Evolutionary conservation across 352 stramenopile genomes (phyloP).

Genomic region (Phytophthora sansomeana): DNA sequence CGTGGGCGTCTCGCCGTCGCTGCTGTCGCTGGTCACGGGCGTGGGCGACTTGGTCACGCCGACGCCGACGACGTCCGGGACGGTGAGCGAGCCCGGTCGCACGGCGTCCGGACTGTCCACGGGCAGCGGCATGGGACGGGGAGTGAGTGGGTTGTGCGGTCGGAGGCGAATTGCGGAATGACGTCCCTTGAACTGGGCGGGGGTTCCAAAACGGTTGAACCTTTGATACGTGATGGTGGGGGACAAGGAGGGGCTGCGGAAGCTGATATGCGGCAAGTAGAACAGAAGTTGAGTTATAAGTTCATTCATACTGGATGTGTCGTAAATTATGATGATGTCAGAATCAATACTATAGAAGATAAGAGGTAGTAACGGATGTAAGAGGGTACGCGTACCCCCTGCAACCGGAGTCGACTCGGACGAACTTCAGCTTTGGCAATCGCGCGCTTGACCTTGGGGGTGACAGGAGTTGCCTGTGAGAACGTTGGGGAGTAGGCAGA

Average conservation of each 20-base stretch:
- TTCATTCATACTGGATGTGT: not conserved
- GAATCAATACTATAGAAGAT: not conserved
- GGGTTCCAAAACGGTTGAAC: conserved; percentile 31
- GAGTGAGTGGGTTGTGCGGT: conserved; percentile 1
- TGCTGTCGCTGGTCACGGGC: conserved; percentile 35
- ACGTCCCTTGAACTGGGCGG: conserved; percentile 11
- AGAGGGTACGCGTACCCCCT: conserved; percentile 1
- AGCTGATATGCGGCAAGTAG: not conserved
- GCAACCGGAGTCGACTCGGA: not conserved
- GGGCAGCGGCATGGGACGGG: conserved; percentile 35
- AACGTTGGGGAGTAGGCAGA: not conserved
- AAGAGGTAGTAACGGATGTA: conserved; percentile 3
- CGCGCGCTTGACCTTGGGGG: too few relatives aligned
- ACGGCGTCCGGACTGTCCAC: conserved; percentile 30
- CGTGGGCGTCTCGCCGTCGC: conserved; percentile 25
- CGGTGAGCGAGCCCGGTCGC: conserved; percentile 30
- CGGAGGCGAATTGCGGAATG: conserved; percentile 28
- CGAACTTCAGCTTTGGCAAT: too few relatives aligned
- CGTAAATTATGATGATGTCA: not conserved
- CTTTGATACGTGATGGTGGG: conserved; percentile 4
- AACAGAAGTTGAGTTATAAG: not conserved
- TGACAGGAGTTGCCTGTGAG: too few relatives aligned
- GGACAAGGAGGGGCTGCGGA: not conserved
- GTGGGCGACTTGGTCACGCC: conserved; percentile 37
- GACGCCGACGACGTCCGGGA: conserved; percentile 17